Evolutionary conservation across 192 early-diverging fungal genomes (phyloP).

Genomic region (Dimargaris verticillata): DNA sequence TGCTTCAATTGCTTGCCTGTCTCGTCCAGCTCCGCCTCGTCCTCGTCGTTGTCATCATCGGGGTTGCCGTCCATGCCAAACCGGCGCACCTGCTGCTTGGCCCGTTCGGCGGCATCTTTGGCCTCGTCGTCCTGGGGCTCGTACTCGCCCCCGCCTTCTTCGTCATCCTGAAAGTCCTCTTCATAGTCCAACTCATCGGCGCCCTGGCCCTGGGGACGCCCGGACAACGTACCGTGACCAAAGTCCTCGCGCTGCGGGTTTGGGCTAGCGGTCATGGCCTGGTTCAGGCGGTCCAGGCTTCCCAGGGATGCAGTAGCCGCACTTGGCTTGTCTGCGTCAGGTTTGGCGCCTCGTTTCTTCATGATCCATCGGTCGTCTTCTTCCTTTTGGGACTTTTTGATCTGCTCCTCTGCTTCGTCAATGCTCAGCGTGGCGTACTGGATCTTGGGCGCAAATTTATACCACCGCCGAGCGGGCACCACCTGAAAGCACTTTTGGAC

Average conservation of each 20-base stretch:
- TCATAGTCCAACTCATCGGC: conserved; percentile 64
- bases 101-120: conserved; percentile 26
- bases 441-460: conserved; percentile 52
- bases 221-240: conserved; percentile 16
- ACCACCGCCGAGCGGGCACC: conserved; percentile 54
- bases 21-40: conserved; percentile 23
- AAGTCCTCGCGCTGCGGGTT: conserved; percentile 15
- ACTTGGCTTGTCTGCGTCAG: conserved; percentile 11
- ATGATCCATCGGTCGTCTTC: conserved; percentile 35
- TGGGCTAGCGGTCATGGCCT: neutral
- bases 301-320: conserved; percentile 8
- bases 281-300: neutral
- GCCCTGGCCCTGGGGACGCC: conserved; percentile 16
- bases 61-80: conserved; percentile 16
- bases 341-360: conserved; percentile 21
- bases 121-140: conserved; percentile 50
- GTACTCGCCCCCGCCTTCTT: conserved; percentile 52
- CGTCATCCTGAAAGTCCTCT: conserved; percentile 67
- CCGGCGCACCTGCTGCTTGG: conserved; percentile 26
- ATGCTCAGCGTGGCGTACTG: conserved; percentile 42
- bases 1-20: conserved; percentile 39
- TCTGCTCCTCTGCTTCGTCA: conserved; percentile 65
- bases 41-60: conserved; percentile 23
- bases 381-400: conserved; percentile 21
- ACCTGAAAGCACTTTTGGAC: conserved; percentile 61